Conservation (phyloP, 1,284 basidiomycete species). For the Cryptococcus amylolentus region DNA sequence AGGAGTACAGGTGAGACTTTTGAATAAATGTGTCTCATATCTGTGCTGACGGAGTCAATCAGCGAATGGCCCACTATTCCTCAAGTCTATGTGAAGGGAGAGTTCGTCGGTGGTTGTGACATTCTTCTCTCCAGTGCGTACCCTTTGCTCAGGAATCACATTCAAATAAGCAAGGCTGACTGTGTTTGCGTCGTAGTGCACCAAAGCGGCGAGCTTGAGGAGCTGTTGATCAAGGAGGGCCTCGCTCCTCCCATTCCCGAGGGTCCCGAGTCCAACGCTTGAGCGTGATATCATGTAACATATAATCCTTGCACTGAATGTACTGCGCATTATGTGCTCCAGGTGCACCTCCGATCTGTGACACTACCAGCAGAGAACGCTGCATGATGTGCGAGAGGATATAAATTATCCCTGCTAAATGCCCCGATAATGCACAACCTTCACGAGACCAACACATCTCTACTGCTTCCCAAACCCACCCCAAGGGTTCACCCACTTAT, state of each 20-base stretch:
- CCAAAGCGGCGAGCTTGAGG: slow-evolving; percentile 88
- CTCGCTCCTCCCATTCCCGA: slow-evolving; percentile 57
- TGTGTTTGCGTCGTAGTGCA: slow-evolving; percentile 64
- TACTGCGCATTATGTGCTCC: too few species aligned
- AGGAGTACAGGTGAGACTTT: slow-evolving; percentile 86
- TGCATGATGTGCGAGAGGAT: background rate
- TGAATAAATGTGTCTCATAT: background rate
- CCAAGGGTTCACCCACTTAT: slow-evolving; percentile 64
- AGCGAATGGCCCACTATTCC: slow-evolving; percentile 98
- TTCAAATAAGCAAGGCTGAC: background rate
- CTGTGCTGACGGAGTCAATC: slow-evolving; percentile 15
- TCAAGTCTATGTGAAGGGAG: slow-evolving; percentile 89
- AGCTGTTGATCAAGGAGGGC: slow-evolving; percentile 68
- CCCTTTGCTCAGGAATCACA: background rate
- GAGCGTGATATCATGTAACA: background rate
- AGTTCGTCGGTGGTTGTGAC: slow-evolving; percentile 96
- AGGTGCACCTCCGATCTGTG: too few species aligned
- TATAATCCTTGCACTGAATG: background rate
- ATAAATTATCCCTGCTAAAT: slow-evolving; percentile 4
- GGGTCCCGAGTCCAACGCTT: slow-evolving; percentile 15
- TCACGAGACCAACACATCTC: background rate
- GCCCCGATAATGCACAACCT: slow-evolving; percentile 8
- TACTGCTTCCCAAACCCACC: slow-evolving; percentile 23
- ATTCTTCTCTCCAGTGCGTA: slow-evolving; percentile 84
- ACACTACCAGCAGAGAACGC: too few species aligned